These are phyloP conservation scores for Cubamyces sp. DNA, from an alignment of 768 basidiomycete species.

Conservation along the genomic window DNA sequence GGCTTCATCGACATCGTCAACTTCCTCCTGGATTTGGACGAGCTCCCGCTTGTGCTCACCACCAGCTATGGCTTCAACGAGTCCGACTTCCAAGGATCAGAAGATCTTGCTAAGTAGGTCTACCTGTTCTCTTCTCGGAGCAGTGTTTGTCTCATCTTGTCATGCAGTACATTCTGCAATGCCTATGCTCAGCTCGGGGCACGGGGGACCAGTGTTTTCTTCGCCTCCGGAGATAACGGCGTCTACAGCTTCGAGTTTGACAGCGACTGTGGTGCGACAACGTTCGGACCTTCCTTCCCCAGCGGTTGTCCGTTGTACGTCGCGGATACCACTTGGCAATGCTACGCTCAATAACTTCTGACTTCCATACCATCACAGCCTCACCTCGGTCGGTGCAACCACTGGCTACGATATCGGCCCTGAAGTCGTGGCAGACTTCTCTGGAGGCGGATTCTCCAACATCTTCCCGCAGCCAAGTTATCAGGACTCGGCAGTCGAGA, in stretches of 20 bases:
- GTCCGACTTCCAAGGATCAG: constrained; percentile 23
- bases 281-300: constrained; percentile 41
- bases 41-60: constrained; percentile 38
- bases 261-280: constrained; percentile 44
- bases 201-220: constrained; percentile 39
- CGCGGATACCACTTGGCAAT: not conserved
- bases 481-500: constrained; percentile 26
- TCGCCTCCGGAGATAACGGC: constrained; percentile 43
- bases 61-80: constrained; percentile 42
- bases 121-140: too few species aligned
- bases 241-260: constrained; percentile 34
- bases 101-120: constrained; percentile 33
- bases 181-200: constrained; percentile 40
- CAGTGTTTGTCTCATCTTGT: too few species aligned
- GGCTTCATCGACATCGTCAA: constrained; percentile 13
- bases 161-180: constrained; percentile 37
- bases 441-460: constrained; percentile 36
- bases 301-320: constrained; percentile 39
- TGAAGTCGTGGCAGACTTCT: constrained; percentile 28
- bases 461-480: constrained; percentile 30
- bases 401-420: constrained; percentile 25
- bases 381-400: constrained; percentile 33
- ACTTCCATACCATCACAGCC: constrained; percentile 10
- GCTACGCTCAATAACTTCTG: not conserved
- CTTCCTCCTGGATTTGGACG: constrained; percentile 31